Conservation (phyloP, 768 basidiomycete genomes). For the Amanita pallidorosea region DNA sequence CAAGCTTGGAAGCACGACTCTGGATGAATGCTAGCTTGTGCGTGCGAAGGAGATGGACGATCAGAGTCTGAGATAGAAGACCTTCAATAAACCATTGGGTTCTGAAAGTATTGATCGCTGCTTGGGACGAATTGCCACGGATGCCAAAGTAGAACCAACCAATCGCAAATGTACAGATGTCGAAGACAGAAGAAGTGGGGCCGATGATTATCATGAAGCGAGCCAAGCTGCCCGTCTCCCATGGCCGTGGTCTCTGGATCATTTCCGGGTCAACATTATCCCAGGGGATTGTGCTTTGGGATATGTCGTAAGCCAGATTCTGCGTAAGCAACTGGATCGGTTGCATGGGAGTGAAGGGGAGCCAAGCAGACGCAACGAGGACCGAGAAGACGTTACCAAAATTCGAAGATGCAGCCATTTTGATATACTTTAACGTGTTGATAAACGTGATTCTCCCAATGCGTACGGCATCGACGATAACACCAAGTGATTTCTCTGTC, state of each 20-base stretch:
- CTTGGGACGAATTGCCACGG: slow-evolving; percentile 14
- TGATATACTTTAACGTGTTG: slow-evolving; percentile 26
- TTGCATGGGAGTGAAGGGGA: slow-evolving; percentile 26
- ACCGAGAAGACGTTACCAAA: slow-evolving; percentile 13
- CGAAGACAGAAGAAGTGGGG: slow-evolving; percentile 24
- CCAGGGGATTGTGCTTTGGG: slow-evolving; percentile 25
- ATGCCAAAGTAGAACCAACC: slow-evolving; percentile 25
- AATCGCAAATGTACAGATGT: slow-evolving; percentile 19
- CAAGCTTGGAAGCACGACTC: neutral
- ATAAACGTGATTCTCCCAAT: slow-evolving; percentile 15
- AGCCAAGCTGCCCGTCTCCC: slow-evolving; percentile 22
- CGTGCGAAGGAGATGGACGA: slow-evolving; percentile 2
- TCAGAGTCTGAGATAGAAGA: slow-evolving; percentile 19
- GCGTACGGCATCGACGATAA: slow-evolving; percentile 19
- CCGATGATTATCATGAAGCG: slow-evolving; percentile 24
- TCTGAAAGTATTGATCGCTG: slow-evolving; percentile 19
- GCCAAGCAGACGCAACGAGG: slow-evolving; percentile 23
- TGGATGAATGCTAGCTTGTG: slow-evolving; percentile 2
- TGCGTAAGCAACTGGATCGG: slow-evolving; percentile 21
- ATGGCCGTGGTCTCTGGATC: slow-evolving; percentile 18
- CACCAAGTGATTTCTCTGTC: slow-evolving; percentile 22
- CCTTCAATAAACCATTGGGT: slow-evolving; percentile 26
- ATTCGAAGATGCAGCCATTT: slow-evolving; percentile 25
- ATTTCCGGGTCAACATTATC: slow-evolving; percentile 27
- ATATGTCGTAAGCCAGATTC: slow-evolving; percentile 25